Evolutionary conservation across 106 monocot genomes (phyloP).

Genomic region (Acanthochlamys bracteata): DNA sequence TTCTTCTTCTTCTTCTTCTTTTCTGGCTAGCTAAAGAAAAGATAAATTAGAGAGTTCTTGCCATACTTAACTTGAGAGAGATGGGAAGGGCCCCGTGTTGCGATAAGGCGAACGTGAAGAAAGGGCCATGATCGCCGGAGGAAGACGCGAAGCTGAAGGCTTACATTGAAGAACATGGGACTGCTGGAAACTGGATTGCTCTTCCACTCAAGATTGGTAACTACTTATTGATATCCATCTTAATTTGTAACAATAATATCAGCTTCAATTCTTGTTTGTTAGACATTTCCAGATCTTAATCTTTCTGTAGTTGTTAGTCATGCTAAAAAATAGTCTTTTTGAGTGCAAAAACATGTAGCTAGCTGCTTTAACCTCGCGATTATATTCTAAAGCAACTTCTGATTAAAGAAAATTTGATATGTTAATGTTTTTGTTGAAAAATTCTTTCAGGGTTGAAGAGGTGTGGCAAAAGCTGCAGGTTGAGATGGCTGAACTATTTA

Average conservation of each 20-base stretch:
- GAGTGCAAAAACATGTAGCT: background rate
- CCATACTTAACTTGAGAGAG: too few species aligned
- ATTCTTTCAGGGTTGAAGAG: conserved; percentile 13
- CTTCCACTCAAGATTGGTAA: conserved; percentile 39
- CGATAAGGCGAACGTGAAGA: conserved; percentile 40
- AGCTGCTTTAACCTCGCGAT: background rate
- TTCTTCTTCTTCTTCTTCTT: background rate
- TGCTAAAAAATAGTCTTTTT: background rate
- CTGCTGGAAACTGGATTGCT: conserved; percentile 45
- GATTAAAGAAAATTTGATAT: background rate
- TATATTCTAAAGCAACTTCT: background rate
- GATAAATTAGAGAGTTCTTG: conserved; percentile 4
- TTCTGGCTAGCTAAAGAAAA: background rate
- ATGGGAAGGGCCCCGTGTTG: conserved; percentile 42
- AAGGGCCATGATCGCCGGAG: conserved; percentile 35
- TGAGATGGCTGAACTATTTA: conserved; percentile 61
- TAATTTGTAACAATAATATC: conserved; percentile 23
- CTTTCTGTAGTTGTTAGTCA: too few species aligned
- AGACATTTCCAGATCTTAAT: background rate
- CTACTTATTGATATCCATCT: conserved; percentile 30
- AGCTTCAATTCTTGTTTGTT: background rate
- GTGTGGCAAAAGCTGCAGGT: conserved; percentile 45
- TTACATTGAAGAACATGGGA: conserved; percentile 37
- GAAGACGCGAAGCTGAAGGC: conserved; percentile 43
- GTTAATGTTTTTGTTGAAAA: background rate